Conservation (phyloP, 352 stramenopile species). For the Pythium dissotocum region DNA sequence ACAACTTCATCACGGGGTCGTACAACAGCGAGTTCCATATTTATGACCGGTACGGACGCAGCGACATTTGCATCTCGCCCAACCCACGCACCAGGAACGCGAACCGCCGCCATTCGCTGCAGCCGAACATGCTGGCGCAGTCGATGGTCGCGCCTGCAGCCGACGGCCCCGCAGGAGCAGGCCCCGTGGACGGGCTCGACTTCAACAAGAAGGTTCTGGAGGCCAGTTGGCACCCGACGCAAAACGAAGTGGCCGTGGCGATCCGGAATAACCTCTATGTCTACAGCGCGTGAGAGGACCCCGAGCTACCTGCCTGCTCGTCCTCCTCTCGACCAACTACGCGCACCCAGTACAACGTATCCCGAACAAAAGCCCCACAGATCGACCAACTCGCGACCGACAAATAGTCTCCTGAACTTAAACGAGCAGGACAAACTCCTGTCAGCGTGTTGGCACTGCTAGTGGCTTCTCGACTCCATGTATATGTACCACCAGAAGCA, state of each 20-base stretch:
- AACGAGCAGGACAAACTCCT: not conserved
- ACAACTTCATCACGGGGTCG: slow-evolving; percentile 93
- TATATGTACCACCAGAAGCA: slow-evolving; percentile 11
- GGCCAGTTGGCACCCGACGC: slow-evolving; percentile 80
- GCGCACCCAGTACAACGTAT: slow-evolving; percentile 2
- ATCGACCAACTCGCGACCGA: not conserved
- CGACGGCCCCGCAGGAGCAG: slow-evolving; percentile 3
- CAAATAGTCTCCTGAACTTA: not conserved
- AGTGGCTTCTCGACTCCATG: not conserved
- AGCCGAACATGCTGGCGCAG: slow-evolving; percentile 61
- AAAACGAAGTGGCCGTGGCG: slow-evolving; percentile 77
- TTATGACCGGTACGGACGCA: slow-evolving; percentile 84
- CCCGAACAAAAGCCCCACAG: not conserved
- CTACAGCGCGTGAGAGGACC: slow-evolving; percentile 55
- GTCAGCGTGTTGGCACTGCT: not conserved
- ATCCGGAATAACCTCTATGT: slow-evolving; percentile 87
- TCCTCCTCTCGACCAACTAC: not conserved
- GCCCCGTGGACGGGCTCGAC: slow-evolving; percentile 52
- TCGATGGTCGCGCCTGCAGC: slow-evolving; percentile 45
- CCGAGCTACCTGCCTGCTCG: not conserved
- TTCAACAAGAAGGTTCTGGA: slow-evolving; percentile 88
- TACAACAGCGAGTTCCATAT: slow-evolving; percentile 95
- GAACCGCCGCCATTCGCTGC: slow-evolving; percentile 68
- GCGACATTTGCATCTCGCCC: slow-evolving; percentile 69
- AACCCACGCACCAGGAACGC: slow-evolving; percentile 43